phyloP scores from a whole-genome alignment of 2,329 filamentous ascomycete species.

The Epichloe bromicola region DNA sequence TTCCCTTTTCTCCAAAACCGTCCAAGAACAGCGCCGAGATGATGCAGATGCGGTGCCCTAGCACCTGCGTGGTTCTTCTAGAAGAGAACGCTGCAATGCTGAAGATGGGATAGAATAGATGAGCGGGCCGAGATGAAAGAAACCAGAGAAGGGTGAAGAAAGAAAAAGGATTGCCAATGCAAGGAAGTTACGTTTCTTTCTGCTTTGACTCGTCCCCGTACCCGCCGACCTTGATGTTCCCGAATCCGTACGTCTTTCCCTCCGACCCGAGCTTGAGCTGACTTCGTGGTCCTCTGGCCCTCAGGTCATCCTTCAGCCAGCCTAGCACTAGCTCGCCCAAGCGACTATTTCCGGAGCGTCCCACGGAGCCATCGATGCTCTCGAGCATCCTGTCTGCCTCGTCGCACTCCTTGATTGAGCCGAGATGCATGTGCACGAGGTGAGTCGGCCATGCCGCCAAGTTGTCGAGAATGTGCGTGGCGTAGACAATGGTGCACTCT shows the following conservation, averaged over 20 bases:
- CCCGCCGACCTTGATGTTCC: slow-evolving; percentile 38
- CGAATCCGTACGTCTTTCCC: slow-evolving; percentile 48
- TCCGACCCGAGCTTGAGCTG: slow-evolving; percentile 41
- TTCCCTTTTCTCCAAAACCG: background rate
- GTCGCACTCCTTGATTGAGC: slow-evolving; percentile 78
- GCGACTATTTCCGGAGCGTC: slow-evolving; percentile 56
- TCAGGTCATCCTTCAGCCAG: slow-evolving; percentile 75
- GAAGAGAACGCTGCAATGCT: background rate
- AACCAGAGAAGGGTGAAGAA: background rate
- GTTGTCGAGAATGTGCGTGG: slow-evolving; percentile 94
- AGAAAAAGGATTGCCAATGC: background rate
- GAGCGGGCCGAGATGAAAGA: background rate
- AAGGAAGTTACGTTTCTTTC: slow-evolving; percentile 13
- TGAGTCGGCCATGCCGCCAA: slow-evolving; percentile 90
- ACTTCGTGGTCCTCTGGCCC: slow-evolving; percentile 63
- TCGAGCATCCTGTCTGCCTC: slow-evolving; percentile 55
- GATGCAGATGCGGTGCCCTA: background rate
- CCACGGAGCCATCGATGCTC: slow-evolving; percentile 26
- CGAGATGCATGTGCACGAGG: slow-evolving; percentile 88
- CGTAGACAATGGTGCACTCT: slow-evolving; percentile 87
- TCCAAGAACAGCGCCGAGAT: slow-evolving; percentile 1
- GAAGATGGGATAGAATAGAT: background rate
- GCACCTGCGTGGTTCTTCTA: background rate
- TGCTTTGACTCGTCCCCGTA: slow-evolving; percentile 42
- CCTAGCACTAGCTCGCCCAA: slow-evolving; percentile 76